A percentile compares a stretch with the other conserved stretches of the same genome.
These are phyloP conservation scores for Ploettnerulaceae sp. DNA, from an alignment of 2,329 filamentous ascomycete genomes.

Conservation along the genomic window DNA sequence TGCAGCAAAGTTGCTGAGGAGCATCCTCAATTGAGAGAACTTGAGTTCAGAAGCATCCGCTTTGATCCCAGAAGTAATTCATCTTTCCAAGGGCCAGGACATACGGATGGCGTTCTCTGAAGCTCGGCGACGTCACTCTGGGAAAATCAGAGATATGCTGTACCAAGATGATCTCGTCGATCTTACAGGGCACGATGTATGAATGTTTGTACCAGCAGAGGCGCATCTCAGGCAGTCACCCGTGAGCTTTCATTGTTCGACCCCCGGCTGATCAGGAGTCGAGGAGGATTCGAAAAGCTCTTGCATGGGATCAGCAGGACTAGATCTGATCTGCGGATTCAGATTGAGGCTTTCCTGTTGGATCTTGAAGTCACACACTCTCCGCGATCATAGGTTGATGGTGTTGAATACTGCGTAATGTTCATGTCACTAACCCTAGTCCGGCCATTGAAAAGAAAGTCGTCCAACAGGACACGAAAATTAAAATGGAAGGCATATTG, in stretches of 20 bases:
- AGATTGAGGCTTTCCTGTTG: not conserved
- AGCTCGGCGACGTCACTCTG: not conserved
- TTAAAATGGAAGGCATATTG: no score
- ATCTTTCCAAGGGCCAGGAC: conserved; percentile 5
- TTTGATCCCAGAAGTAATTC: not conserved
- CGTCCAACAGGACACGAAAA: no score
- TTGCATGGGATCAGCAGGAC: not conserved
- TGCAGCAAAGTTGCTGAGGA: conserved; percentile 18
- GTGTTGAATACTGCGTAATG: no score
- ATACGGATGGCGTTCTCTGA: not conserved
- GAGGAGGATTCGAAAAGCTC: not conserved
- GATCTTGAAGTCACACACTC: conserved; percentile 1
- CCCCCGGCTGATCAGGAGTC: not conserved
- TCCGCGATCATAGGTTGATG: not conserved
- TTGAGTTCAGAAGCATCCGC: conserved; percentile 2
- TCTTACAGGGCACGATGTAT: not conserved
- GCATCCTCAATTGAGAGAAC: conserved; percentile 1
- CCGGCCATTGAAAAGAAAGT: no score
- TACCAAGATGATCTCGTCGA: conserved; percentile 2
- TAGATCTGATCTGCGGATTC: conserved; percentile 3
- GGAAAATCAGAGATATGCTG: not conserved
- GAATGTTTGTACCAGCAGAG: not conserved
- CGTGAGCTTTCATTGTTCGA: conserved; percentile 4
- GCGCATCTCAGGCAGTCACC: not conserved
- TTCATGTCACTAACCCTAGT: no score